Percentiles rank a stretch among this genome's conserved stretches.
Conservation (phyloP, 805 yeast genomes). For the Starmerella khaoyaiensis region DNA sequence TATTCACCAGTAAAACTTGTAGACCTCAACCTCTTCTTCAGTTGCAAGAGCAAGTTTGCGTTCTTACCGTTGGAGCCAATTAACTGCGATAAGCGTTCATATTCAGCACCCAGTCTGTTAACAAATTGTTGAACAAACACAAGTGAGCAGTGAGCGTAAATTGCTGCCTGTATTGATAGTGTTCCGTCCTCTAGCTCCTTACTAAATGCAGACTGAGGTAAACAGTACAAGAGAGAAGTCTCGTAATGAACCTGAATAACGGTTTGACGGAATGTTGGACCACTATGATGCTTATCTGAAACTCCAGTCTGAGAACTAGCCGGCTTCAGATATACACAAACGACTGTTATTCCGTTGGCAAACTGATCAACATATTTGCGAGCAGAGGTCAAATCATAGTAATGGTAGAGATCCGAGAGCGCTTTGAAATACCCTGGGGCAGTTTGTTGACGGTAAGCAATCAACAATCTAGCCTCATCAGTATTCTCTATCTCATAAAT, state of each 20-base stretch:
- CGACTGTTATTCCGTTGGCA: slow-evolving; percentile 71
- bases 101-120: slow-evolving; percentile 87
- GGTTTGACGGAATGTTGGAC: slow-evolving; percentile 45
- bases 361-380: slow-evolving; percentile 92
- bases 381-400: slow-evolving; percentile 71
- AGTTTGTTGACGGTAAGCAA: slow-evolving; percentile 74
- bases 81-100: slow-evolving; percentile 50
- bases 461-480: slow-evolving; percentile 74
- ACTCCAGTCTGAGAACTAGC: slow-evolving; percentile 29
- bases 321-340: slow-evolving; percentile 73
- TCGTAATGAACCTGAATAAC: slow-evolving; percentile 86
- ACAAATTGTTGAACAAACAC: slow-evolving; percentile 89
- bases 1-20: slow-evolving; percentile 85
- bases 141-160: slow-evolving; percentile 87
- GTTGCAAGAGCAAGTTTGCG: slow-evolving; percentile 60
- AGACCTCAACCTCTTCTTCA: slow-evolving; percentile 79
- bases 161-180: slow-evolving; percentile 84
- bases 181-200: slow-evolving; percentile 57
- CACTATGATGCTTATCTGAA: background rate
- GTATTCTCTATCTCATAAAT: slow-evolving; percentile 67
- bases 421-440: slow-evolving; percentile 84
- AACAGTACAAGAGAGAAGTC: slow-evolving; percentile 80
- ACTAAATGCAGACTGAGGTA: slow-evolving; percentile 76
- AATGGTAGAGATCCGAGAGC: slow-evolving; percentile 70
- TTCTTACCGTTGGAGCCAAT: slow-evolving; percentile 54